Conservation (phyloP, 2,329 filamentous ascomycete genomes). For the Rosellinia necatrix region DNA sequence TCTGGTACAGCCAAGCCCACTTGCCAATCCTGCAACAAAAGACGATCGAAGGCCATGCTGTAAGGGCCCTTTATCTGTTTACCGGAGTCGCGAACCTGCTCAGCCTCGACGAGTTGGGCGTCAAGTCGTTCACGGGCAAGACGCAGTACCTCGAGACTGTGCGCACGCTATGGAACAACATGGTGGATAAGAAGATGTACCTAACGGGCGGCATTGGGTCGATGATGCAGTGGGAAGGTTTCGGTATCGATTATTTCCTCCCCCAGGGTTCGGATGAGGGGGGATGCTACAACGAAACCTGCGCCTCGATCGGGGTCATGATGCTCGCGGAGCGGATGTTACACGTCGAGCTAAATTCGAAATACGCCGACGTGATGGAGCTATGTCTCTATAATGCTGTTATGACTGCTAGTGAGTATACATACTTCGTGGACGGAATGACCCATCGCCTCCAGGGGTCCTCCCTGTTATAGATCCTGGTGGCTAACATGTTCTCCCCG, state of each 20-base stretch:
- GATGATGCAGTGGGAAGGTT: slow-evolving; percentile 63
- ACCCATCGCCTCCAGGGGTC: neutral
- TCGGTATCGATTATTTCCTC: slow-evolving; percentile 62
- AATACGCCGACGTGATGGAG: slow-evolving; percentile 64
- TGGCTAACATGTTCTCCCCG: slow-evolving; percentile 8
- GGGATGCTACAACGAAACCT: slow-evolving; percentile 67
- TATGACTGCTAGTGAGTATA: slow-evolving; percentile 51
- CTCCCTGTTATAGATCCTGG: neutral
- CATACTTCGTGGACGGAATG: no score
- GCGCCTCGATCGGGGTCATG: slow-evolving; percentile 63
- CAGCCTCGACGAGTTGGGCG: slow-evolving; percentile 41
- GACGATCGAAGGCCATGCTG: slow-evolving; percentile 62
- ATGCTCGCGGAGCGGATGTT: slow-evolving; percentile 63
- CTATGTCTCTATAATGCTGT: slow-evolving; percentile 64
- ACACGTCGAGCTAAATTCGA: slow-evolving; percentile 55
- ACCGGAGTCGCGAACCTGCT: slow-evolving; percentile 62
- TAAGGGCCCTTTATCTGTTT: slow-evolving; percentile 64
- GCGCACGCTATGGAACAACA: slow-evolving; percentile 60
- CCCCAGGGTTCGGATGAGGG: slow-evolving; percentile 64
- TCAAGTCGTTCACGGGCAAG: slow-evolving; percentile 33
- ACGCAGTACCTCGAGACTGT: slow-evolving; percentile 47
- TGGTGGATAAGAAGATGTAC: slow-evolving; percentile 66
- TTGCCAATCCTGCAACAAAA: slow-evolving; percentile 57
- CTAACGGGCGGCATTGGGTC: slow-evolving; percentile 65
- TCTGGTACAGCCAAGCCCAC: slow-evolving; percentile 63